A percentile compares a stretch with the other conserved stretches of the same genome.
These are phyloP conservation scores for Colletotrichum karsti DNA, from an alignment of 2,329 filamentous ascomycete genomes.

Conservation along the genomic window DNA sequence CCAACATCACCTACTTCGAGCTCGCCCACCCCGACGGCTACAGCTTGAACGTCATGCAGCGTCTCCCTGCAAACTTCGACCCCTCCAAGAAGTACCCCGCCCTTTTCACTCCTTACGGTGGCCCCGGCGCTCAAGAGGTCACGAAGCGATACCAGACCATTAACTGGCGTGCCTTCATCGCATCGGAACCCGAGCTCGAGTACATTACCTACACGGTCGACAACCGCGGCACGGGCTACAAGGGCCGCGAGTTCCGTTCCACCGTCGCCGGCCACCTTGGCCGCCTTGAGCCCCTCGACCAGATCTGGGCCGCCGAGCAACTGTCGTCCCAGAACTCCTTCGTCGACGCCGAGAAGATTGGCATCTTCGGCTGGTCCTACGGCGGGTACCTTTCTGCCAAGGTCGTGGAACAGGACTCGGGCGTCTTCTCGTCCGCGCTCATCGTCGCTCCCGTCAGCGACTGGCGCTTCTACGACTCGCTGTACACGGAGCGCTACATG, in stretches of 20 bases:
- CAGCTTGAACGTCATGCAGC: conserved; percentile 70
- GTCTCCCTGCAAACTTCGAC: conserved; percentile 71
- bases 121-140: conserved; percentile 70
- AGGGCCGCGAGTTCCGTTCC: conserved; percentile 70
- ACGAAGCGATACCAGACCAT: conserved; percentile 63
- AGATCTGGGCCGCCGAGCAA: conserved; percentile 71
- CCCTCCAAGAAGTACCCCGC: conserved; percentile 70
- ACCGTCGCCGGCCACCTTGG: conserved; percentile 68
- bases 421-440: conserved; percentile 68
- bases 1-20: conserved; percentile 71
- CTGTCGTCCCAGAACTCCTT: conserved; percentile 58
- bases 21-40: conserved; percentile 69
- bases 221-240: conserved; percentile 72
- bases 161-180: conserved; percentile 69
- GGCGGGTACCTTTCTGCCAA: conserved; percentile 74
- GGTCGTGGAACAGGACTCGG: conserved; percentile 69
- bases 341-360: conserved; percentile 67
- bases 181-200: conserved; percentile 73
- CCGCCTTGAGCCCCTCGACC: conserved; percentile 70
- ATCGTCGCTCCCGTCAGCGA: conserved; percentile 74
- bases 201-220: conserved; percentile 75
- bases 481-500: conserved; percentile 81
- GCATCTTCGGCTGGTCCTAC: conserved; percentile 76
- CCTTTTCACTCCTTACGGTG: conserved; percentile 74
- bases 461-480: conserved; percentile 76